Evolutionary conservation across 305 asterid species (phyloP).

Genomic region (Fraxinus floribunda): DNA sequence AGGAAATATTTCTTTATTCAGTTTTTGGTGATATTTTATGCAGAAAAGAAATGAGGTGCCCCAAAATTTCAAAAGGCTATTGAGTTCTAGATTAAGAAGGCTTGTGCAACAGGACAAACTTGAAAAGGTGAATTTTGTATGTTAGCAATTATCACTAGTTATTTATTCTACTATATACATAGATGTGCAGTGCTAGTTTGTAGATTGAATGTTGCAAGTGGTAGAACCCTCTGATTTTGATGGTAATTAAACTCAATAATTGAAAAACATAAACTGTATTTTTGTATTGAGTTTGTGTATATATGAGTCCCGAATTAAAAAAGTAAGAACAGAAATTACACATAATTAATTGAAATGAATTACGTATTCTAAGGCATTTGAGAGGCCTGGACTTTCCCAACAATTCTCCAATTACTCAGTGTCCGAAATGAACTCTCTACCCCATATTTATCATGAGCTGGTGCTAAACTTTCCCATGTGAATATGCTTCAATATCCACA

Average conservation of each 20-base stretch:
- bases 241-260: neutral
- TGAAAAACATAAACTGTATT: neutral
- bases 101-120: slow-evolving; percentile 49
- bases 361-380: neutral
- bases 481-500: neutral
- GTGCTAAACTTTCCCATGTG: neutral
- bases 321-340: neutral
- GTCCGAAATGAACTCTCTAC: neutral
- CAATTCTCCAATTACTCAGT: neutral
- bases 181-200: neutral
- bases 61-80: slow-evolving; percentile 37
- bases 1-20: neutral
- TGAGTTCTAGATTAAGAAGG: slow-evolving; percentile 44
- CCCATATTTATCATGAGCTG: neutral
- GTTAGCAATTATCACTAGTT: neutral
- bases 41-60: slow-evolving; percentile 48
- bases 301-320: neutral
- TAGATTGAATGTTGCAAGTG: neutral
- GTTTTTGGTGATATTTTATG: slow-evolving; percentile 13
- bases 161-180: neutral
- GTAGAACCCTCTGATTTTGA: neutral
- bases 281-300: too few species aligned
- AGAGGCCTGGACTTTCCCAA: neutral
- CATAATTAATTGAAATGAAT: neutral
- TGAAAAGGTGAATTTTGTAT: slow-evolving; percentile 38